Evolutionary conservation across 148 eudicot genomes (phyloP), one percentile per base, ranked within the genome.

Genomic region (Chenopodium quinoa): DNA sequence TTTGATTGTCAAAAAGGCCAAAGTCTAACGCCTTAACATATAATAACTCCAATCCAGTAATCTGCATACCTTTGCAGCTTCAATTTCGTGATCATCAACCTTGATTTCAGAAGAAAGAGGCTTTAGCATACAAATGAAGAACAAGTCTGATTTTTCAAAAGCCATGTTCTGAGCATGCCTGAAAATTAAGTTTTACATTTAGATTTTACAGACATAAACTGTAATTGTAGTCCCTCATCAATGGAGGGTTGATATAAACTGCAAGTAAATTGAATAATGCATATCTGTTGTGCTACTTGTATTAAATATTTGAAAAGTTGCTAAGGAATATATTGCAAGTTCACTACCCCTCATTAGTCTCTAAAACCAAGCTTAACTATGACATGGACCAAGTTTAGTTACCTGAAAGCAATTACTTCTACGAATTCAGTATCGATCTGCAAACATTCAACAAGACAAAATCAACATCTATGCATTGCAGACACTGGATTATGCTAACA

Each of bases 161-260:
- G 97, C 91, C 87, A 91, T 91, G 87, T 93, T 93, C 75, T 93
- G 97, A 40, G 90, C 97, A 77, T 94, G 98, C 93, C 98, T 94
- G 89, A 17, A 50, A 65, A 48, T 14, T 7, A 20, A 4, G 25
- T 46, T 46, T 9, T 6, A 1, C 19, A 8, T 32, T 34, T 13
- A 71, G 13, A 4, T 32, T 5, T 14, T 2, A 31, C 34, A 5
- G n/a, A 31, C 0, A 32, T 69, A 69, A 40, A 37, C 50, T 71
- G 52, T 16, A 14, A 29, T 3, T 58, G 1, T 19, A 58, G 17
- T 19, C 22, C 20, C 22, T 58, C 63, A 58, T 58, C 5, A 58
- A 17, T 19, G 19, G 17, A 58, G 4, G 8, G 20, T 58, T 17
- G 4, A 56, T 14, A 56, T 56, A 17, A 4, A 12, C 62, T 16